Evolutionary conservation across 768 basidiomycete genomes (phyloP).

Genomic region (Lactifluus echinatus): DNA sequence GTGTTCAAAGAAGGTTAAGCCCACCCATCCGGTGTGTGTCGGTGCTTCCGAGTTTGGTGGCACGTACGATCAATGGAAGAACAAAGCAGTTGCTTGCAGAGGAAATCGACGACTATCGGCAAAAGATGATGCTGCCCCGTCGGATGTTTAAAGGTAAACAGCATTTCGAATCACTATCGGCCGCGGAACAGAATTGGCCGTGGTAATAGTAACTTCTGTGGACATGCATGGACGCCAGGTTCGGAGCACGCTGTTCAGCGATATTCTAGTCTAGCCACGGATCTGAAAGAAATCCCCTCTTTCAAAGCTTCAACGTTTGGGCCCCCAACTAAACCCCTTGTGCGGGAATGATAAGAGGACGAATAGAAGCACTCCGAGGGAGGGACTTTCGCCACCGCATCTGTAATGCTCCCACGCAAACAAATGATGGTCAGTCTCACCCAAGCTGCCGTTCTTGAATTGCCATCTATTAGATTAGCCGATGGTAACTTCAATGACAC

Average conservation of each 20-base stretch:
- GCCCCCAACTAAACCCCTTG: background rate
- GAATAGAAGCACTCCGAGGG: background rate
- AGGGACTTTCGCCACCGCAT: background rate
- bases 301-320: background rate
- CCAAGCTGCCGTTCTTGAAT: background rate
- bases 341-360: background rate
- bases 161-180: background rate
- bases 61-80: background rate
- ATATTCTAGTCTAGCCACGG: no score
- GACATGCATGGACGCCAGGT: background rate
- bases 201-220: background rate
- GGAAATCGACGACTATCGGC: background rate
- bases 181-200: conserved; percentile 6
- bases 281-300: conserved; percentile 1
- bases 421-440: background rate
- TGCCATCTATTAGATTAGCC: background rate
- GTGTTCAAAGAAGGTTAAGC: conserved; percentile 1
- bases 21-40: background rate
- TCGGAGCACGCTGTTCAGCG: background rate
- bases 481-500: background rate
- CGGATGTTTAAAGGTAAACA: background rate
- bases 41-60: background rate
- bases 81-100: conserved; percentile 1
- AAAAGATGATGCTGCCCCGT: background rate
- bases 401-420: background rate